A percentile compares a stretch with the other conserved stretches of the same genome.
Conservation (phyloP, 2,329 filamentous ascomycete genomes). For the Emergomyces orientalis region DNA sequence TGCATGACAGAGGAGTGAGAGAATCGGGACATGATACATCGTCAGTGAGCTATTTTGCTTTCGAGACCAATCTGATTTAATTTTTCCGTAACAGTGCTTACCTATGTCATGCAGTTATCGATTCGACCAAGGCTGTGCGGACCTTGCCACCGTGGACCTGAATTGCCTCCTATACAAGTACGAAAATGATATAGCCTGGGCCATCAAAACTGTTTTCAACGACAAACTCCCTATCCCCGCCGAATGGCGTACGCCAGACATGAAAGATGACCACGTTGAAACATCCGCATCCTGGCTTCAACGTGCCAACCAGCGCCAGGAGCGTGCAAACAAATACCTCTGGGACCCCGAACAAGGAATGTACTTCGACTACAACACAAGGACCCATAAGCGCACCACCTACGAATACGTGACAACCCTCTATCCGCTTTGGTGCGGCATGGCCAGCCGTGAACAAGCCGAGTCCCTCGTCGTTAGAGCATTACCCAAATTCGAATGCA, state of each 20-base stretch:
- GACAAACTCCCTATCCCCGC: slow-evolving; percentile 62
- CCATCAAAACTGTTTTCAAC: slow-evolving; percentile 64
- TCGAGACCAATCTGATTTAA: neutral
- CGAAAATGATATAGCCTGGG: slow-evolving; percentile 70
- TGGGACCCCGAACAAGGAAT: slow-evolving; percentile 51
- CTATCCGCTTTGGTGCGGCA: slow-evolving; percentile 81
- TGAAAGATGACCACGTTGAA: slow-evolving; percentile 56
- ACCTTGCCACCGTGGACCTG: slow-evolving; percentile 75
- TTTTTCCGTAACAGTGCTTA: neutral
- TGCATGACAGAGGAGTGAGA: slow-evolving; percentile 77
- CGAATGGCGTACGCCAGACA: slow-evolving; percentile 58
- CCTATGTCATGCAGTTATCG: slow-evolving; percentile 46
- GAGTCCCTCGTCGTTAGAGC: slow-evolving; percentile 62
- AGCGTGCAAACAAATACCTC: slow-evolving; percentile 70
- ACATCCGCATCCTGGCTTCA: slow-evolving; percentile 73
- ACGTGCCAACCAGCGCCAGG: slow-evolving; percentile 63
- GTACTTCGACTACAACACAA: slow-evolving; percentile 76
- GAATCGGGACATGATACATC: slow-evolving; percentile 84
- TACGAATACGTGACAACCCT: slow-evolving; percentile 80
- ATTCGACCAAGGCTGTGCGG: slow-evolving; percentile 65
- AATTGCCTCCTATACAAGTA: slow-evolving; percentile 89
- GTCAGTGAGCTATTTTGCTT: slow-evolving; percentile 1
- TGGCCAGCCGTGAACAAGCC: slow-evolving; percentile 67
- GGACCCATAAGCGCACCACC: slow-evolving; percentile 59
- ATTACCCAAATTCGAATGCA: slow-evolving; percentile 68